Evolutionary conservation across 345 rosid genomes (phyloP).

Genomic region (Murraya paniculata): DNA sequence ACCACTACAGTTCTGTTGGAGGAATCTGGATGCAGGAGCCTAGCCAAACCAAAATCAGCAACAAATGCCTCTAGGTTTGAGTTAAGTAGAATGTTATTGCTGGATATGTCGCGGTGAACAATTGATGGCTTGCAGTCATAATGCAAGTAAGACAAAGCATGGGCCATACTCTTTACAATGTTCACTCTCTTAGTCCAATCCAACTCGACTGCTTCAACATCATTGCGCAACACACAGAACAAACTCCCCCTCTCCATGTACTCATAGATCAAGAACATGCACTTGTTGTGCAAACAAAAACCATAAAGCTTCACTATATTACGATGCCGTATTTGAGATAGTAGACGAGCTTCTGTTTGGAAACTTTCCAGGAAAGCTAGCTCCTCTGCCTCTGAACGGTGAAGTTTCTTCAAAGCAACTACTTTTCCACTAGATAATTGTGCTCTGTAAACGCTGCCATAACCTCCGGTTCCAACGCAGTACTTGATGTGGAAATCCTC

Average conservation of each 20-base stretch:
- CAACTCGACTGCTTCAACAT: not conserved
- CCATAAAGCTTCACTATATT: too few relatives aligned
- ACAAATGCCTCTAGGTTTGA: not conserved
- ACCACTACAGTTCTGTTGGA: not conserved
- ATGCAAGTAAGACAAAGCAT: not conserved
- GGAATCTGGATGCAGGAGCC: not conserved
- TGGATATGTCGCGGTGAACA: not conserved
- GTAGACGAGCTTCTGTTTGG: not conserved
- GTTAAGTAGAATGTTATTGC: not conserved
- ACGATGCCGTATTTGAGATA: not conserved
- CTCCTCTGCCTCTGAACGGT: not conserved
- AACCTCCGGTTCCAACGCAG: too few relatives aligned
- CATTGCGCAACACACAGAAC: not conserved
- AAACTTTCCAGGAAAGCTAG: not conserved
- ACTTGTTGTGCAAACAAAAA: too few relatives aligned
- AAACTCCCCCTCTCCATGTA: not conserved
- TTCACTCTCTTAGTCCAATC: not conserved
- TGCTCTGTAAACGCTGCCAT: too few relatives aligned
- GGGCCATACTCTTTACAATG: too few relatives aligned
- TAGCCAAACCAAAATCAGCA: conserved; percentile 3
- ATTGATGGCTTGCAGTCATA: not conserved
- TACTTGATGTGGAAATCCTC: too few relatives aligned
- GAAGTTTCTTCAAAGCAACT: too few relatives aligned
- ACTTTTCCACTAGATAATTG: too few relatives aligned
- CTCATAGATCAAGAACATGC: too few relatives aligned